phyloP scores from a whole-genome alignment of 75 land plant genomes.

The Picea sitchensis region DNA sequence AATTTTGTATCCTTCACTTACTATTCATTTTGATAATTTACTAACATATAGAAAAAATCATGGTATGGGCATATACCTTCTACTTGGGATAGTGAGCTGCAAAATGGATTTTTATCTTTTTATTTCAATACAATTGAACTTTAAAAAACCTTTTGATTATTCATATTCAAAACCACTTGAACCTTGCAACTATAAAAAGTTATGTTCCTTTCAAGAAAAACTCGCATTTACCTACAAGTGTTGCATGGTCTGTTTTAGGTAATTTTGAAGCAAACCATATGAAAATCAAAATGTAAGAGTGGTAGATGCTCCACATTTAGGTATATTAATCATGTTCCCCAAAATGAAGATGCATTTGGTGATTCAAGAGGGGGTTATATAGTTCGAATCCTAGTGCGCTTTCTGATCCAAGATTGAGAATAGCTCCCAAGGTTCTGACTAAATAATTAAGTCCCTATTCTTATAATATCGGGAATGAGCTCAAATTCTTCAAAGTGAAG shows the following conservation, averaged over 20 bases:
- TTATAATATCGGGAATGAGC: too few species aligned
- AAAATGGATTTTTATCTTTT: constrained; percentile 24
- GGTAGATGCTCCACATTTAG: neutral
- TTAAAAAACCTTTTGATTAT: too few species aligned
- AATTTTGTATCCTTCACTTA: neutral
- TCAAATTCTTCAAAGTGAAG: too few species aligned
- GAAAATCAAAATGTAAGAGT: constrained; percentile 1
- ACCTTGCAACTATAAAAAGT: neutral
- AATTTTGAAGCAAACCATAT: neutral
- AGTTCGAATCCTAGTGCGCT: neutral
- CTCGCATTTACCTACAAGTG: neutral
- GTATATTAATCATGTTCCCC: neutral
- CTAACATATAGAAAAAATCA: neutral
- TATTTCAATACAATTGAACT: neutral
- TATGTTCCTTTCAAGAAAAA: neutral
- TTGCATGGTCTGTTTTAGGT: neutral
- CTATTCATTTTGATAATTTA: neutral
- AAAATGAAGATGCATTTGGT: neutral
- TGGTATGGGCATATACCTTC: constrained; percentile 29
- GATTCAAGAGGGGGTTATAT: neutral
- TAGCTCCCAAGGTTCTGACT: constrained; percentile 6
- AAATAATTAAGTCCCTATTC: too few species aligned
- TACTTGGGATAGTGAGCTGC: constrained; percentile 68
- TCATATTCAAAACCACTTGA: neutral
- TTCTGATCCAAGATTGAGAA: neutral